Base-by-base conservation (phyloP, 2,329 filamentous ascomycete species). In the Aspergillus calidoustus region DNA sequence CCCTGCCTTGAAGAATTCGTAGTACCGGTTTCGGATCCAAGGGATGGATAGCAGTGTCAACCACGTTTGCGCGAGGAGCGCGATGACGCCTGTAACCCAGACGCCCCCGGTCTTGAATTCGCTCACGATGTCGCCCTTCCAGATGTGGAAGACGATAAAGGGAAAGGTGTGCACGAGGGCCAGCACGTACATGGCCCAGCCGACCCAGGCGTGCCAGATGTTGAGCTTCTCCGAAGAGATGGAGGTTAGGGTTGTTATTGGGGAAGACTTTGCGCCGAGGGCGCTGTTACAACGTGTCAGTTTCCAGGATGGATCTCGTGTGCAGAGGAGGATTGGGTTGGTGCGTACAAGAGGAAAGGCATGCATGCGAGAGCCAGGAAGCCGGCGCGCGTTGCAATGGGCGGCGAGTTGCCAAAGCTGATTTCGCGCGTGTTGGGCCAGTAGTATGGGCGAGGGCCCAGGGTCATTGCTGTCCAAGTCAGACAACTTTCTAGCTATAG, bases 1-100 rank as follows among this genome's bases (percentile, higher is more conserved):
- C 0, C 83, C 81, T 3, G 78, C 78, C 66, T 88, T 88, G 81
- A 88, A 88, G 68, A 86, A 84, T 64, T 89, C 86, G 69, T 88
- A 88, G 65, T 76, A 83, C 0, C 81, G 77, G 56, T 83, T 82
- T 4, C 85, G 85, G 28, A 11, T 25, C 11, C 19, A 3, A 11
- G 79, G 78, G 31, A 84, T 71, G 0, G 85, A 87, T 68, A 83
- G 80, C 57, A 87, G 77, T 1, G 84, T 87, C 30, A 87, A 74
- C 72, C 81, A 86, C 1, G 83, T 77, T 66, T 87, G 84, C 3
- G 81, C 76, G 3, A 87, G 62, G 2, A 88, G 65, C 0, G 85
- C 81, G 13, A 83, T 78, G 2, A 87, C 80, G 1, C 86, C 86
- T 0, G 84, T 87, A 80, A 83, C 83, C 70, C 86, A 87, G 2